phyloP scores from a whole-genome alignment of 805 yeast species.

The Metschnikowia similis region DNA sequence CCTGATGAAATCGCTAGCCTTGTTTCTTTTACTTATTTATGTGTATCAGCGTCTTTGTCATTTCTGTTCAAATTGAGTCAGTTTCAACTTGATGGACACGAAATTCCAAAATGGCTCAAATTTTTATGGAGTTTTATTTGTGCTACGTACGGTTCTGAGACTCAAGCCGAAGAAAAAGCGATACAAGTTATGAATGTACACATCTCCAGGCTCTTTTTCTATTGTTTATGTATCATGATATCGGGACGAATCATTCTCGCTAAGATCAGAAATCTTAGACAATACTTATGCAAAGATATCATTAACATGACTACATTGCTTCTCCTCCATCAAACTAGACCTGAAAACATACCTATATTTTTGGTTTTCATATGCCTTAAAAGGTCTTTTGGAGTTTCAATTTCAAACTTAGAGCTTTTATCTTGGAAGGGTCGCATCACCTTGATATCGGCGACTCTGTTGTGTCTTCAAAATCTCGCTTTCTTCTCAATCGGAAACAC shows the following conservation, averaged over 20 bases:
- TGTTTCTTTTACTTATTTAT: conserved; percentile 42
- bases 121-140: conserved; percentile 27
- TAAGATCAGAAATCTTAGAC: conserved; percentile 19
- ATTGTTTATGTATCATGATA: conserved; percentile 23
- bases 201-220: conserved; percentile 23
- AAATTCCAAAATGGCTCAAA: conserved; percentile 40
- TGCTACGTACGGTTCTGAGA: conserved; percentile 22
- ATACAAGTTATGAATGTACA: conserved; percentile 23
- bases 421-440: conserved; percentile 15
- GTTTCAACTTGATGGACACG: conserved; percentile 51
- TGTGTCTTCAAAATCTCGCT: conserved; percentile 66
- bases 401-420: conserved; percentile 11
- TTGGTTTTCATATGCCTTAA: conserved; percentile 31
- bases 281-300: conserved; percentile 31
- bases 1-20: conserved; percentile 22
- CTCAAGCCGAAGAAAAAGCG: conserved; percentile 7
- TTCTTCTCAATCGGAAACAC: conserved; percentile 90
- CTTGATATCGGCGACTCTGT: conserved; percentile 29
- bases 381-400: conserved; percentile 13
- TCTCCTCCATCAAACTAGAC: conserved; percentile 52
- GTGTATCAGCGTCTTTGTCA: conserved; percentile 43
- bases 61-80: conserved; percentile 53
- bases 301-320: conserved; percentile 35
- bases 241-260: conserved; percentile 25
- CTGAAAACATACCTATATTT: conserved; percentile 54